These are phyloP conservation scores for Simmondsia chinensis DNA, from an alignment of 148 eudicot genomes.

Conservation along the genomic window DNA sequence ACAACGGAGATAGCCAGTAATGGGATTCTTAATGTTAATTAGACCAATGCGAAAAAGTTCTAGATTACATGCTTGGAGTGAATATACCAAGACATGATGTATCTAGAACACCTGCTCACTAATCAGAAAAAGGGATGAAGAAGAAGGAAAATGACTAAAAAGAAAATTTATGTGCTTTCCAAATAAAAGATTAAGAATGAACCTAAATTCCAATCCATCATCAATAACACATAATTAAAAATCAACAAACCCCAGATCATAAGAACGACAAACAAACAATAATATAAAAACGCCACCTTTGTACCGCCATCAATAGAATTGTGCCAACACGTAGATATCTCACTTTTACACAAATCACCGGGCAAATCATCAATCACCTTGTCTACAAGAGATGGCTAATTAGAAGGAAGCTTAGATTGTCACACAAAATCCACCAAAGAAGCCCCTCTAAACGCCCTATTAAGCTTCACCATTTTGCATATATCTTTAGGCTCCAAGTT, in stretches of 20 bases:
- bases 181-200: no score
- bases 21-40: no score
- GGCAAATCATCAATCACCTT: constrained; percentile 32
- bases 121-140: no score
- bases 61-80: no score
- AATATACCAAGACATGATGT: no score
- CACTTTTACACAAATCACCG: constrained; percentile 43
- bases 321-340: constrained; percentile 43
- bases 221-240: not conserved
- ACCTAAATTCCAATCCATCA: not conserved
- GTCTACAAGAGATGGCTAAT: constrained; percentile 31
- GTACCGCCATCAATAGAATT: constrained; percentile 56
- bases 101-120: no score
- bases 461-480: constrained; percentile 51
- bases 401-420: constrained; percentile 71
- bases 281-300: constrained; percentile 34
- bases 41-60: no score
- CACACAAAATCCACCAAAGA: constrained; percentile 85
- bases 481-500: constrained; percentile 61
- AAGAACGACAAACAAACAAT: no score
- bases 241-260: no score
- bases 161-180: no score
- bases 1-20: no score
- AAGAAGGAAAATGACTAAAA: no score
- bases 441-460: constrained; percentile 50